These are phyloP conservation scores for Neonectria hederae DNA, from an alignment of 2,329 filamentous ascomycete species.

Conservation along the genomic window DNA sequence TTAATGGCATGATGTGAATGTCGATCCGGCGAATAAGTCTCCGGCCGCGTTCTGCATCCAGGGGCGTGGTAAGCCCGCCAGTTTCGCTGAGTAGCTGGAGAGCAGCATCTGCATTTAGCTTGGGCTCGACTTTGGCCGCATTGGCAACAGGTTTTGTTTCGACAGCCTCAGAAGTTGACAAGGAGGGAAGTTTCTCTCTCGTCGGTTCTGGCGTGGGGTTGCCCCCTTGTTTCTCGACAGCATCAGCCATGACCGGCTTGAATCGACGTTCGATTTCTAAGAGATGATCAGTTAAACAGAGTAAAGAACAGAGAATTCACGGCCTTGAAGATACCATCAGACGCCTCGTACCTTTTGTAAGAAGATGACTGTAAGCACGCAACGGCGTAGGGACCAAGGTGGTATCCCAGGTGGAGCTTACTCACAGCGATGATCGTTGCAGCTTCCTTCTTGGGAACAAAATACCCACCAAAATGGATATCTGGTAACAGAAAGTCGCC, in stretches of 20 bases:
- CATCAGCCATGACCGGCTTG: slow-evolving; percentile 11
- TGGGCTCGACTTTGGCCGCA: background rate
- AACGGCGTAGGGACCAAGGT: slow-evolving; percentile 7
- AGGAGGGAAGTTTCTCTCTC: background rate
- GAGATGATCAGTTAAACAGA: background rate
- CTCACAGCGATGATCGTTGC: background rate
- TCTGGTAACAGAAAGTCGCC: background rate
- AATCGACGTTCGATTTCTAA: background rate
- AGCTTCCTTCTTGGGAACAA: slow-evolving; percentile 8
- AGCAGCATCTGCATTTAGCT: slow-evolving; percentile 26
- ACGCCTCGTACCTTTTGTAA: background rate
- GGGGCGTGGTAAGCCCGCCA: slow-evolving; percentile 15
- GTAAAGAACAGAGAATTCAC: background rate
- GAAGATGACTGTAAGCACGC: background rate
- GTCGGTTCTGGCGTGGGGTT: background rate
- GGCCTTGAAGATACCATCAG: background rate
- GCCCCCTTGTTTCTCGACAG: background rate
- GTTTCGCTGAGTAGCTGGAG: slow-evolving; percentile 31
- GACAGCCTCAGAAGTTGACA: background rate
- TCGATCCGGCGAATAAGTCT: slow-evolving; percentile 36
- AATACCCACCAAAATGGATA: background rate
- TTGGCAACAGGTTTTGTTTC: background rate
- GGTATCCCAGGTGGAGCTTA: background rate
- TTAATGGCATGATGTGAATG: slow-evolving; percentile 36
- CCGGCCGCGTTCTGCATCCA: slow-evolving; percentile 23